Base-by-base conservation (phyloP, 2,329 filamentous ascomycete species). In the Ophiobolus disseminans region DNA sequence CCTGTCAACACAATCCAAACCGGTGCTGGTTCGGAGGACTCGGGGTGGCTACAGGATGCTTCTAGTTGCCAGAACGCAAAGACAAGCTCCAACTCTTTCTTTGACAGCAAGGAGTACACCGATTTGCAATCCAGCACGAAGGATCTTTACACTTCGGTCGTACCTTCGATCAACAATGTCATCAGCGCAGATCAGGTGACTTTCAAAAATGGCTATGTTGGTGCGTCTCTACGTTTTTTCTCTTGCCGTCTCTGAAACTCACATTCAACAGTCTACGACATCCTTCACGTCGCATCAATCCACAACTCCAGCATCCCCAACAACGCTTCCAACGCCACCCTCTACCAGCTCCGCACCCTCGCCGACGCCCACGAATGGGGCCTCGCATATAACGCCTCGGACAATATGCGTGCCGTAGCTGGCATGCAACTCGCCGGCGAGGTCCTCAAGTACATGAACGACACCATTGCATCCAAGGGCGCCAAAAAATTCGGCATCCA, bases 311-410 rank as follows among this genome's bases (percentile, higher is more conserved):
- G 75, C 53, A 88, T 90, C 62, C 79, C 82, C 36, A 80, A 92
- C 52, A 87, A 85, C 37, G 61, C 76, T 28, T 81, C 92, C 52
- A 87, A 85, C 37, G 61, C 76, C 28, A 81, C 82, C 20, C 77
- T 90, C 45, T 69, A 76, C 60, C 83, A 88, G 68, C 82, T 94
- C 47, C 81, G 82, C 60, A 81, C 82, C n/a, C 84, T 94, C 23
- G 91, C 92, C 60, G 86, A 92, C 69, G 76, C 78, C 49, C 89
- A 94, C 72, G 89, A 97, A 73, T 96, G 83, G 79, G 87, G 86
- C 65, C 84, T 94, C 11, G 90, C 90, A 43, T 95, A 88, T 82
- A 93, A 95, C 76, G 74, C 77, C 56, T 76, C 81, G 35, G 75
- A 75, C 69, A 35, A 72, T 54, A 71, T 73, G 46, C 76, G 78